Percentiles rank a stretch among this genome's conserved stretches.
Evolutionary conservation across 2,329 filamentous ascomycete species (phyloP).

Genomic region (Akanthomyces muscarius): DNA sequence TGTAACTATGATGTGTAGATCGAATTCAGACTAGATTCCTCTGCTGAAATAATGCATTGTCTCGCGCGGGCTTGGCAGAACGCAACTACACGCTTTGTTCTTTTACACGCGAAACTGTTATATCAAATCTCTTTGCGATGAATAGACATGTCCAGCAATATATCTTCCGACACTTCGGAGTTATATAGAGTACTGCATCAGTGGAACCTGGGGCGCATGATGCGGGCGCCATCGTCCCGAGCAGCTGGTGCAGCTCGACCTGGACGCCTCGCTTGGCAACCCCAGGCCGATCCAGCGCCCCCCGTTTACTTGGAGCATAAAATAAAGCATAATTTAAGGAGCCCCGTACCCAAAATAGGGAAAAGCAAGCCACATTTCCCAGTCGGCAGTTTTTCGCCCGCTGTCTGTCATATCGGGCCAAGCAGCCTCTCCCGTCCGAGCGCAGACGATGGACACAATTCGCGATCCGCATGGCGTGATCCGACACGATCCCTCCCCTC

Average conservation of each 20-base stretch:
- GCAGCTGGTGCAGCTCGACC: neutral
- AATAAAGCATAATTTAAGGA: slow-evolving; percentile 6
- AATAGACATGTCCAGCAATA: no score
- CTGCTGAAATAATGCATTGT: neutral
- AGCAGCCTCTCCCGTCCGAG: slow-evolving; percentile 8
- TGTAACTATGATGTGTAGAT: neutral
- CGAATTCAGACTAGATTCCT: neutral
- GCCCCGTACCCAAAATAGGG: neutral
- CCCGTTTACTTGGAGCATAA: neutral
- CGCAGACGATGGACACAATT: neutral
- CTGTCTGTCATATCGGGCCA: neutral
- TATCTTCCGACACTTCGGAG: no score
- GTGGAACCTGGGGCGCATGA: neutral
- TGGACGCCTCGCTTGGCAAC: neutral
- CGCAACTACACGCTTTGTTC: neutral
- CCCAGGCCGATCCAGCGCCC: neutral
- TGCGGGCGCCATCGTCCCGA: neutral
- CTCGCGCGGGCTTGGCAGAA: neutral
- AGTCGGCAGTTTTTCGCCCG: neutral
- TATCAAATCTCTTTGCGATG: neutral
- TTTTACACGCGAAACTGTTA: neutral
- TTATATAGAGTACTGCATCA: neutral
- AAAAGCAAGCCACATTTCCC: neutral
- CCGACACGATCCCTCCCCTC: neutral
- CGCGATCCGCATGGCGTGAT: slow-evolving; percentile 14